Evolutionary conservation across 2,329 filamentous ascomycete species (phyloP), one percentile per base, ranked within the genome.

Genomic region (Neoscytalidium dimidiatum): DNA sequence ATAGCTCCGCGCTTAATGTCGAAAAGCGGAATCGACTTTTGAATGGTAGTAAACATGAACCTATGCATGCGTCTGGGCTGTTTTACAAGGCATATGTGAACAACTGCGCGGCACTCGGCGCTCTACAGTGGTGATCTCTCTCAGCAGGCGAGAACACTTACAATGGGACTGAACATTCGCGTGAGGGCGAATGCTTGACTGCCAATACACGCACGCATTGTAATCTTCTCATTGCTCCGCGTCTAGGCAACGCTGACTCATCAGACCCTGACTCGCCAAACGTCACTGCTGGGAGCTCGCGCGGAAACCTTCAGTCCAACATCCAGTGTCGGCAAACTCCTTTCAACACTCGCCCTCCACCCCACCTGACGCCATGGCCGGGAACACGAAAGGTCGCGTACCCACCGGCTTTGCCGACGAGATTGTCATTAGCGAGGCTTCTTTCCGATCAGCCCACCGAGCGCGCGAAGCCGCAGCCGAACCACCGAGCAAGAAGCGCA

Each of bases 401-500:
- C 82, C 82, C 2, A 97, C 95, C 0, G 95, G 95, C 11, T 90
- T 87, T 71, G 95, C 95, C 1, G 86, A 95, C 70, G 94, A 99
- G 78, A 93, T 91, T 0, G 91, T 87, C 70, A 88, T 99, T 68
- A 96, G 92, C 77, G 95, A 98, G 73, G 88, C 94, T 68, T 93
- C 92, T 0, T 99, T 99, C 76, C 88, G 92, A 70, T 87, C 87
- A 72, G 93, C 95, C 69, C 94, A 97, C 75, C 90, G 92, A 65
- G 93, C 92, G 1, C 86, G 95, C 66, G 85, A 89, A 71, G 83
- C 83, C 67, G 83, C 86, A 70, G 84, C 81, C 19, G 82, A 82
- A 28, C 72, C 75, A 21, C 78, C 88, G 13, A 81, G 86, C 29
- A 97, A 96, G 77, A 90, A 91, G 68, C 83, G 88, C n/a, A 91